A percentile compares a stretch with the other conserved stretches of the same genome.
These are phyloP conservation scores for Microcos paniculata DNA, from an alignment of 345 rosid species.

Conservation along the genomic window DNA sequence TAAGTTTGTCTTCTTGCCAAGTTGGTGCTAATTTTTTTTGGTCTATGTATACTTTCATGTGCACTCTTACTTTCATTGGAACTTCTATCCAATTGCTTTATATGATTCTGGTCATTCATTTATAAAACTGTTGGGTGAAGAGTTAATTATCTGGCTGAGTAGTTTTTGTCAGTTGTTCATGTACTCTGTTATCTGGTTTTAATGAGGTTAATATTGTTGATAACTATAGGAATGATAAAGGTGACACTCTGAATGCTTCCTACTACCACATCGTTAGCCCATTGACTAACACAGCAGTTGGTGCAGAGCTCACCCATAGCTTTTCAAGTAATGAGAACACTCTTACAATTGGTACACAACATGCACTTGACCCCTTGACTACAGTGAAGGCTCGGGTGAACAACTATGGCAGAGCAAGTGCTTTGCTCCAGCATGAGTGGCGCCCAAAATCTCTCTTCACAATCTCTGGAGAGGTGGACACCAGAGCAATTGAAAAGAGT, in stretches of 20 bases:
- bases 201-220: neutral
- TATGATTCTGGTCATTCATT: neutral
- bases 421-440: slow-evolving; percentile 95
- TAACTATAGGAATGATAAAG: slow-evolving; percentile 74
- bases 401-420: slow-evolving; percentile 80
- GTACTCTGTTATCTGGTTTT: neutral
- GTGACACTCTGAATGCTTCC: slow-evolving; percentile 72
- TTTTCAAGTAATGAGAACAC: slow-evolving; percentile 81
- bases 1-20: slow-evolving; percentile 37
- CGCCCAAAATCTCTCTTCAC: slow-evolving; percentile 87
- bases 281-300: slow-evolving; percentile 78
- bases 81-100: neutral
- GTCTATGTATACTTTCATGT: neutral
- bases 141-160: neutral
- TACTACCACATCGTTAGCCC: slow-evolving; percentile 91
- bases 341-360: slow-evolving; percentile 80
- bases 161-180: neutral
- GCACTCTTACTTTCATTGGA: neutral
- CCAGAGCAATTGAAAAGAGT: slow-evolving; percentile 88
- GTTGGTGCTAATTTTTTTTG: neutral
- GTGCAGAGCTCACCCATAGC: slow-evolving; percentile 90
- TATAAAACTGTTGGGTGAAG: neutral
- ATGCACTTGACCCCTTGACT: slow-evolving; percentile 88
- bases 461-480: slow-evolving; percentile 89
- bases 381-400: slow-evolving; percentile 84